Evolutionary conservation across 441 rosid genomes (phyloP).

Genomic region (Viola pubescens): DNA sequence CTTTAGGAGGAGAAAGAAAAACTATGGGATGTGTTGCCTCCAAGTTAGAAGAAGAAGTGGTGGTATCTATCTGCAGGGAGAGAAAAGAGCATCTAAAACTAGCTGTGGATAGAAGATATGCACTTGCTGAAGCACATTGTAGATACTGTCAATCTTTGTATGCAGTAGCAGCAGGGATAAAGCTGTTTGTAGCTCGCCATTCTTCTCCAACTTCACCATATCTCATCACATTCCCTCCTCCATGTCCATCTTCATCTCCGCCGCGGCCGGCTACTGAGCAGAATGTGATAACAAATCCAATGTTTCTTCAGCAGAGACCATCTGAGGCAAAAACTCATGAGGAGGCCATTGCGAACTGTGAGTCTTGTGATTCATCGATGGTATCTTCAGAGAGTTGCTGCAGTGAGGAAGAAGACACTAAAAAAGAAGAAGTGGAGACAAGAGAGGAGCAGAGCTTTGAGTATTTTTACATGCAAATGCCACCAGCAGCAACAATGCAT

Average conservation of each 20-base stretch:
- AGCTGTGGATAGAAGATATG: conserved; percentile 66
- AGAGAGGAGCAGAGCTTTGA: conserved; percentile 21
- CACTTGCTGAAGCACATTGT: conserved; percentile 81
- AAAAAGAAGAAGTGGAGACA: conserved; percentile 1
- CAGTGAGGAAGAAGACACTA: conserved; percentile 35
- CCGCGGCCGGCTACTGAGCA: not conserved
- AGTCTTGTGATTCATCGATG: conserved; percentile 36
- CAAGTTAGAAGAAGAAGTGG: conserved; percentile 74
- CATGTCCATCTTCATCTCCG: conserved; percentile 27
- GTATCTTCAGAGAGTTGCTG: conserved; percentile 27
- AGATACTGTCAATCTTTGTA: conserved; percentile 77
- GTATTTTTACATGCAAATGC: conserved; percentile 57
- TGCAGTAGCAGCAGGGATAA: conserved; percentile 78
- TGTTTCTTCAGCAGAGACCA: conserved; percentile 49
- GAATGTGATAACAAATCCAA: conserved; percentile 39
- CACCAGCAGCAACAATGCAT: conserved; percentile 29
- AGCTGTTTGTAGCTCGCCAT: conserved; percentile 80
- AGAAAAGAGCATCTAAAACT: conserved; percentile 66
- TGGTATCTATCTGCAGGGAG: conserved; percentile 71
- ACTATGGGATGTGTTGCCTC: conserved; percentile 94
- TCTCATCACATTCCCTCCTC: conserved; percentile 53
- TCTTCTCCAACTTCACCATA: conserved; percentile 58
- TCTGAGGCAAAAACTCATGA: conserved; percentile 38
- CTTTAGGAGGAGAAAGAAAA: conserved; percentile 9
- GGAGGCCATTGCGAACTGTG: conserved; percentile 31